Evolutionary conservation across 2,329 filamentous ascomycete species (phyloP), one percentile per base, ranked within the genome.

Genomic region (Zymoseptoria brevis): DNA sequence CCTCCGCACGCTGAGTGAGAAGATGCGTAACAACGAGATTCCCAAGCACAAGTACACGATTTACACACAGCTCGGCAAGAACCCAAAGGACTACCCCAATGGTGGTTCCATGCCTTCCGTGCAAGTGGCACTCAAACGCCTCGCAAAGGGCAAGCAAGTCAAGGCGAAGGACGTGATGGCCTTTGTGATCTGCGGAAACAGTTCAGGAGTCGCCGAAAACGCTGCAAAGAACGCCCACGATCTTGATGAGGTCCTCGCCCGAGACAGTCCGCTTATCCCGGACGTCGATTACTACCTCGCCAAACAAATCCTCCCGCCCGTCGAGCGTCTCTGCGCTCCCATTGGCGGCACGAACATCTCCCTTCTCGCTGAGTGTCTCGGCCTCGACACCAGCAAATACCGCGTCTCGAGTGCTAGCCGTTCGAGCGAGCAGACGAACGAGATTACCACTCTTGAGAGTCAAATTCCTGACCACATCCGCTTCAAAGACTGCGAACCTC

Each of bases 281-380:
- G 94, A 99, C 70, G 83, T 96, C n/a, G 94, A 99, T 72, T 97
- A 92, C 83, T 99, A 99, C 74, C 84, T 99, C 48, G 88, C 90
- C 78, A 99, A 99, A 79, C 94, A 99, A 75, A 96, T 99, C 60
- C 90, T 99, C 76, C 94, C 94, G 9, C 94, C 94, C 0, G 94
- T 99, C 24, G 94, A 99, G 77, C 90, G 94, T 81, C 86, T 99
- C 21, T 99, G 94, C 73, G 94, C 93, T 62, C 96, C 96, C 61
- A 96, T 99, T 69, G 84, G 85, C 13, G 94, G 94, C 60, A 99
- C 94, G 1, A 95, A 96, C 63, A 88, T 93, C 7, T 85, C 90
- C 1, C 87, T 92, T 64, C 82, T 99, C 8, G 94, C 94, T 1
- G 92, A 96, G 72, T 96, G 94, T 72, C 84, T 99, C 13, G 94